Evolutionary conservation across 2,329 filamentous ascomycete species (phyloP).

Genomic region (Trichoderma oligosporum): DNA sequence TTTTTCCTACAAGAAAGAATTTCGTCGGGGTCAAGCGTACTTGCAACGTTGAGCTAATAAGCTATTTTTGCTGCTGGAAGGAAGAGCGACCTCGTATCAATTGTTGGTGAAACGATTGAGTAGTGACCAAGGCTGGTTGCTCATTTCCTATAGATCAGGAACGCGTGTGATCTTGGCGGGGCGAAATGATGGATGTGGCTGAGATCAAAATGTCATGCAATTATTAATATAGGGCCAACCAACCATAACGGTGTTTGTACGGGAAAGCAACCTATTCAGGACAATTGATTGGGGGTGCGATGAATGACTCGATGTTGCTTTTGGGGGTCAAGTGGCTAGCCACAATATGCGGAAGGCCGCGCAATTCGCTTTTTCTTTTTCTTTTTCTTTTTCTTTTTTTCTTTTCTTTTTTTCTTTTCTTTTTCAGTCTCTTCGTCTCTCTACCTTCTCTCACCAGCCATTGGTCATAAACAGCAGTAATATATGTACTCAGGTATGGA

Average conservation of each 20-base stretch:
- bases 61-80: conserved; percentile 1
- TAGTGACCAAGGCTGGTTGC: neutral
- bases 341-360: neutral
- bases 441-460: too few relatives aligned
- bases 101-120: conserved; percentile 10
- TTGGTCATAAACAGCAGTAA: too few relatives aligned
- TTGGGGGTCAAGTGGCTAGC: neutral
- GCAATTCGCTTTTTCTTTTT: too few relatives aligned
- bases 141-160: conserved; percentile 17
- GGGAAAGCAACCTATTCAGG: conserved; percentile 10
- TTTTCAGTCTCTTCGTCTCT: neutral
- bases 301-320: conserved; percentile 5
- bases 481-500: too few relatives aligned
- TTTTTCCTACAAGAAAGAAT: neutral
- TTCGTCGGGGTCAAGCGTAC: neutral
- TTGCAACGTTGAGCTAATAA: neutral
- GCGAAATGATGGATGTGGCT: conserved; percentile 7
- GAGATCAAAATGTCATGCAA: conserved; percentile 17
- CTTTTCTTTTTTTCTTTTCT: neutral
- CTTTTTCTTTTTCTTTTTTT: neutral
- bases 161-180: conserved; percentile 8
- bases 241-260: conserved; percentile 6
- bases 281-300: neutral
- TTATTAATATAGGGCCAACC: conserved; percentile 9
- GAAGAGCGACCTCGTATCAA: conserved; percentile 12